phyloP scores from a whole-genome alignment of 1,284 basidiomycete genomes.

The Paramarasmius palmivorus region DNA sequence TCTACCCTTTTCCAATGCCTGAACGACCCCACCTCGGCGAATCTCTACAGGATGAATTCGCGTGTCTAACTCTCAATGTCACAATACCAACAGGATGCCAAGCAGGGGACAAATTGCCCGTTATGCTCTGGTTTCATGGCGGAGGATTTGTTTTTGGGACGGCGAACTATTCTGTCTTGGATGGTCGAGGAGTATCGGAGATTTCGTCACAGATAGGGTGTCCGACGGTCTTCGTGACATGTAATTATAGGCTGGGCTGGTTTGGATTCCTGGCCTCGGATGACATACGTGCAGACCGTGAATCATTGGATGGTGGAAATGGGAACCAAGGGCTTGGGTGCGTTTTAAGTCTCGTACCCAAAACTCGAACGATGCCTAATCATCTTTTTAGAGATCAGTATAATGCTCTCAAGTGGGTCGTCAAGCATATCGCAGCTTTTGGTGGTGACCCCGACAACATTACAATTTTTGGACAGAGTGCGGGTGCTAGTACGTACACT shows the following conservation, averaged over 20 bases:
- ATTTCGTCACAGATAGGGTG: neutral
- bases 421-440: neutral
- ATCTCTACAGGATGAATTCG: neutral
- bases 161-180: constrained; percentile 3
- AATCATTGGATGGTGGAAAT: neutral
- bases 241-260: constrained; percentile 1
- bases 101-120: neutral
- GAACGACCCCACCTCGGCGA: constrained; percentile 1
- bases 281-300: neutral
- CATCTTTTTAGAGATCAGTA: neutral
- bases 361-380: neutral
- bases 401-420: constrained; percentile 3
- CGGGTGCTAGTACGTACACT: neutral
- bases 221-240: neutral
- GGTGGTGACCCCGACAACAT: constrained; percentile 1
- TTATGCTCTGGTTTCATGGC: constrained; percentile 3
- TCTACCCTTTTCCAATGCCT: constrained; percentile 4
- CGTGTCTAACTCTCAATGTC: neutral
- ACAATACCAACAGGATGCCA: neutral
- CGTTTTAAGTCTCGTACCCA: neutral
- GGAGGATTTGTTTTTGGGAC: constrained; percentile 3
- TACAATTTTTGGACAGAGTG: constrained; percentile 4
- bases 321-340: constrained; percentile 2
- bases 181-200: neutral
- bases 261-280: constrained; percentile 1